Evolutionary conservation across 805 yeast genomes (phyloP).

Genomic region (Candida silvicultrix): DNA sequence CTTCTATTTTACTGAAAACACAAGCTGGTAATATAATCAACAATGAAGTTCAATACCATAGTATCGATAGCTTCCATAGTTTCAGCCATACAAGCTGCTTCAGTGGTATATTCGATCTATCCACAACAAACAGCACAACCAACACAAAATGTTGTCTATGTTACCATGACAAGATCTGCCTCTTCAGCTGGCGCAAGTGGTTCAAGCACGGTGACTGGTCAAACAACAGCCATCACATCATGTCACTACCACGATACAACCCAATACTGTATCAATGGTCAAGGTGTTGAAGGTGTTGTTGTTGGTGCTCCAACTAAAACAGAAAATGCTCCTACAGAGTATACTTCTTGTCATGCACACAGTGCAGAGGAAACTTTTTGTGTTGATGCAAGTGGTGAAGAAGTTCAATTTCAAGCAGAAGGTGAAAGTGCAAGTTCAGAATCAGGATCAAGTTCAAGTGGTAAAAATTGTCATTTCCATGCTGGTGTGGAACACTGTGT

Average conservation of each 20-base stretch:
- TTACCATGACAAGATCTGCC: slow-evolving; percentile 1
- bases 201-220: slow-evolving; percentile 1
- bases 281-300: slow-evolving; percentile 11
- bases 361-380: slow-evolving; percentile 12
- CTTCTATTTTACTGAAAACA: no score
- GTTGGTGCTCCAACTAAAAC: slow-evolving; percentile 11
- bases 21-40: not conserved
- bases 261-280: slow-evolving; percentile 11
- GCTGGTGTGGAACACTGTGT: slow-evolving; percentile 20
- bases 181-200: no score
- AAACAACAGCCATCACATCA: slow-evolving; percentile 12
- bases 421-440: not conserved
- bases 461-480: slow-evolving; percentile 16
- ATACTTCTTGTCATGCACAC: slow-evolving; percentile 15
- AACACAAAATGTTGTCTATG: not conserved
- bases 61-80: not conserved
- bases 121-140: not conserved
- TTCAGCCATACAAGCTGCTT: not conserved
- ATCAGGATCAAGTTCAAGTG: not conserved
- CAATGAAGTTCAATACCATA: not conserved
- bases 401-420: slow-evolving; percentile 8
- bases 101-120: not conserved
- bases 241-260: slow-evolving; percentile 13
- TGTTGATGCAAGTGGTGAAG: slow-evolving; percentile 10
- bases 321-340: slow-evolving; percentile 3